Percentiles rank a stretch among this genome's conserved stretches.
These are phyloP conservation scores for Clarireedia hainanense DNA, from an alignment of 2,329 filamentous ascomycete genomes.

Conservation along the genomic window DNA sequence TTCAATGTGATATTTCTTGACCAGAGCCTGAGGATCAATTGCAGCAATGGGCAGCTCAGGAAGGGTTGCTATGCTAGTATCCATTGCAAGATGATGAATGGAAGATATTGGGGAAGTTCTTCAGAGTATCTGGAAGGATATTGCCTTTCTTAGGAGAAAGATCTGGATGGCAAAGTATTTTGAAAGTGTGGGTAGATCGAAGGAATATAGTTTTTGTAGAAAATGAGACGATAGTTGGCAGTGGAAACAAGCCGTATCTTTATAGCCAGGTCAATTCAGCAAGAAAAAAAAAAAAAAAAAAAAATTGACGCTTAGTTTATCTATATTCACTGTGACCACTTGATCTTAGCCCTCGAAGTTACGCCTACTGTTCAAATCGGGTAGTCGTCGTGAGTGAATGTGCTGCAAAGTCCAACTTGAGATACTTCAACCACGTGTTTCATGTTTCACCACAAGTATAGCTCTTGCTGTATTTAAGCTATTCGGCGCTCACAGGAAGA, in stretches of 20 bases:
- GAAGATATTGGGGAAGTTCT: not conserved
- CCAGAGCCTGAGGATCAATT: not conserved
- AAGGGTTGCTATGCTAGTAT: conserved; percentile 2
- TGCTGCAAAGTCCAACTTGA: conserved; percentile 1
- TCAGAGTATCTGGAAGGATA: not conserved
- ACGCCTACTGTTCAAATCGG: not conserved
- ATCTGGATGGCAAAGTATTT: too few relatives aligned
- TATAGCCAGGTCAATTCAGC: too few relatives aligned
- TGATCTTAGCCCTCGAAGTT: too few relatives aligned
- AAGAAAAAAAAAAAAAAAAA: too few relatives aligned
- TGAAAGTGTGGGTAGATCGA: too few relatives aligned
- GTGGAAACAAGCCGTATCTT: too few relatives aligned
- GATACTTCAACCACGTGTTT: conserved; percentile 1
- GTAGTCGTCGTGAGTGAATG: conserved; percentile 2
- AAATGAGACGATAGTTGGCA: too few relatives aligned
- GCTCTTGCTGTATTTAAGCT: not conserved
- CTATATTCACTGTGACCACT: too few relatives aligned
- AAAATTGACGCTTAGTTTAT: too few relatives aligned
- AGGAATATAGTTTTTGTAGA: too few relatives aligned
- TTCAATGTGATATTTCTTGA: conserved; percentile 3
- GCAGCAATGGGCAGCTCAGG: conserved; percentile 1
- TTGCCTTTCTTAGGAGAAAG: too few relatives aligned
- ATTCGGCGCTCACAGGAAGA: not conserved
- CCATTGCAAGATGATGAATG: not conserved
- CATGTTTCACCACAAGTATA: conserved; percentile 6